These are phyloP conservation scores for Protomyces pachydermus DNA, from an alignment of 1,139 yeast genomes.

Conservation along the genomic window DNA sequence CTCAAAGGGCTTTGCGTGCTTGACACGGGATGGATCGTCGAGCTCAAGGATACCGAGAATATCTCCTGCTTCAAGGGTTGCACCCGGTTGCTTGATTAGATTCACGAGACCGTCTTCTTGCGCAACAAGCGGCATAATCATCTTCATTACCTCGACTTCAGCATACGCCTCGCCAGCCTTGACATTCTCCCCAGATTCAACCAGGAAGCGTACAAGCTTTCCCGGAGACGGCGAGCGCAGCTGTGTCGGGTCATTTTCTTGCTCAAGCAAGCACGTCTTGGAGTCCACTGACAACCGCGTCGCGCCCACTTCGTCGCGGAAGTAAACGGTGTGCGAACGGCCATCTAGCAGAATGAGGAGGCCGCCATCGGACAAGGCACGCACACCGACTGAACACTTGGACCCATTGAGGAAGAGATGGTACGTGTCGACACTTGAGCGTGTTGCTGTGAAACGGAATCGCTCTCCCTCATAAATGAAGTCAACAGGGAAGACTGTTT, in stretches of 20 bases:
- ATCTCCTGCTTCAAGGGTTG: slow-evolving; percentile 93
- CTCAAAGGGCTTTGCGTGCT: slow-evolving; percentile 91
- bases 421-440: slow-evolving; percentile 77
- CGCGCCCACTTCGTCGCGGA: slow-evolving; percentile 96
- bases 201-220: slow-evolving; percentile 85
- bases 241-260: slow-evolving; percentile 97
- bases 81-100: slow-evolving; percentile 95
- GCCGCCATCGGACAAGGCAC: slow-evolving; percentile 90
- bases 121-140: slow-evolving; percentile 56
- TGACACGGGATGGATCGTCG: slow-evolving; percentile 95
- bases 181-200: slow-evolving; percentile 93
- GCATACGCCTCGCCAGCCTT: slow-evolving; percentile 91
- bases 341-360: slow-evolving; percentile 82
- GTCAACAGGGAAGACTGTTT: slow-evolving; percentile 85
- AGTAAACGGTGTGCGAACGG: slow-evolving; percentile 87
- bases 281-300: slow-evolving; percentile 94
- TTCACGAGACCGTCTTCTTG: slow-evolving; percentile 92
- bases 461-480: slow-evolving; percentile 91
- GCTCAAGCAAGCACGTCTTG: slow-evolving; percentile 87
- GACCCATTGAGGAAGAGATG: slow-evolving; percentile 91
- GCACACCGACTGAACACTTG: slow-evolving; percentile 78
- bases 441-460: slow-evolving; percentile 91
- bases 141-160: slow-evolving; percentile 98
- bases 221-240: slow-evolving; percentile 98
- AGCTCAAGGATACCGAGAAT: slow-evolving; percentile 88